phyloP scores from a whole-genome alignment of 73 alveolate genomes.

The Blepharisma stoltei region DNA sequence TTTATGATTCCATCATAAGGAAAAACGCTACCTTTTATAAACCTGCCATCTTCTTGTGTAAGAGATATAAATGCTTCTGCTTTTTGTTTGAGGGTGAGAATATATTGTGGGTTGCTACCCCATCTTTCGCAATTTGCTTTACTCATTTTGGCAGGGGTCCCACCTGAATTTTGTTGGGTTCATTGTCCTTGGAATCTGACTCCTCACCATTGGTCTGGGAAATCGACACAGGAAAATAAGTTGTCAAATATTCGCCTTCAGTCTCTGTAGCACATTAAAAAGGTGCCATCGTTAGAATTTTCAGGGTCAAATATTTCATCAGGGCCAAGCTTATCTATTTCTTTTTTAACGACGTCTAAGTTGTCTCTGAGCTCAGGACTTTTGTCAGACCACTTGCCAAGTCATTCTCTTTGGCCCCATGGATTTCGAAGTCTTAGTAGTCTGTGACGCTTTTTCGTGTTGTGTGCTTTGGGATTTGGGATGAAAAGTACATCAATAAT shows the following conservation, averaged over 20 bases:
- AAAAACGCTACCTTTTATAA: slow-evolving; percentile 8
- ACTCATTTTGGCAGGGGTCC: slow-evolving; percentile 14
- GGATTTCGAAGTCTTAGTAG: slow-evolving; percentile 95
- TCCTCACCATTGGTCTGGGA: slow-evolving; percentile 88
- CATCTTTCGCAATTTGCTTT: neutral
- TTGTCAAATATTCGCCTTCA: slow-evolving; percentile 73
- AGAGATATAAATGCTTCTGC: neutral
- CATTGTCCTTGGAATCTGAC: slow-evolving; percentile 26
- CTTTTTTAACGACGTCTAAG: slow-evolving; percentile 44
- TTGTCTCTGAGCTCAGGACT: slow-evolving; percentile 97
- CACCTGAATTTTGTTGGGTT: slow-evolving; percentile 27
- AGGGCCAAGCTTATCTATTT: slow-evolving; percentile 8
- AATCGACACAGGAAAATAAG: slow-evolving; percentile 55
- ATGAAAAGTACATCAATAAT: slow-evolving; percentile 90
- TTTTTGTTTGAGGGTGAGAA: neutral
- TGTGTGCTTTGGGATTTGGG: neutral
- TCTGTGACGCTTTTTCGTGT: slow-evolving; percentile 62
- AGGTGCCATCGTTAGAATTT: slow-evolving; percentile 92
- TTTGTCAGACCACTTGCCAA: slow-evolving; percentile 96
- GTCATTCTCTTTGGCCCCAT: slow-evolving; percentile 98
- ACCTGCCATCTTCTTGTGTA: slow-evolving; percentile 28
- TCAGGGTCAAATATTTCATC: slow-evolving; percentile 21
- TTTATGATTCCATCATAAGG: slow-evolving; percentile 1
- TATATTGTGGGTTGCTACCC: slow-evolving; percentile 25
- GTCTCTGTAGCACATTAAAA: slow-evolving; percentile 91